Evolutionary conservation across 495 filamentous ascomycete species (phyloP), one percentile per base, ranked within the genome.

Genomic region (Neurospora sp.): DNA sequence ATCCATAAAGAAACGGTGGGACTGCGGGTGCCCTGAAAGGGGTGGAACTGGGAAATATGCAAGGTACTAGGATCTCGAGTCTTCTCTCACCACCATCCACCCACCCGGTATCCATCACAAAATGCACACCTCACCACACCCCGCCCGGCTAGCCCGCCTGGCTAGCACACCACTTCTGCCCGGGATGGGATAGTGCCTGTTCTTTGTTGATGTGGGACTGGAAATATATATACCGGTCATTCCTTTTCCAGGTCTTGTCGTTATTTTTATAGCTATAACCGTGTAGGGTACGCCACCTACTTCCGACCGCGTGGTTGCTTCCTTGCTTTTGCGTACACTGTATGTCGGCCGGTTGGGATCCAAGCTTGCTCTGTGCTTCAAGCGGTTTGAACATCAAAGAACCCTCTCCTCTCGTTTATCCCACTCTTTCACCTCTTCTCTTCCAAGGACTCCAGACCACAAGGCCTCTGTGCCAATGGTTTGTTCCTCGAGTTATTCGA

Each of bases 151-250:
- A 35, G 31, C 53, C 53, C 53, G 53, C 53, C 53, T 14, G 14
- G 27, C 27, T 65, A 31, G 53, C 53, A 27, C 27, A 16, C 53
- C 53, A 37, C 53, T 65, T 27, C 53, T 65, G 27, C 27, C 53
- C 53, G 18, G 27, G 53, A 65, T 65, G 53, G 53, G 27, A 65
- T 65, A 65, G 53, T 65, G 53, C 14, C 53, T 27, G 53, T 35
- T 35, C 53, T 65, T 65, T 65, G 53, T 65, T 61, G 12, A 61
- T 61, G 53, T 31, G 22, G 27, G 53, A 73, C 71, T 70, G 72
- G 44, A 38, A 59, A 72, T 79, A 78, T 75, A 77, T 75, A 70
- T 79, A 75, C 75, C 78, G 74, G 74, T 48, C 65, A 27, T 22
- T 75, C 74, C 76, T 71, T 38, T 71, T 74, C 61, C 41, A 39